Base-by-base conservation (phyloP, 352 stramenopile species). In the Phytophthora chlamydospora region DNA sequence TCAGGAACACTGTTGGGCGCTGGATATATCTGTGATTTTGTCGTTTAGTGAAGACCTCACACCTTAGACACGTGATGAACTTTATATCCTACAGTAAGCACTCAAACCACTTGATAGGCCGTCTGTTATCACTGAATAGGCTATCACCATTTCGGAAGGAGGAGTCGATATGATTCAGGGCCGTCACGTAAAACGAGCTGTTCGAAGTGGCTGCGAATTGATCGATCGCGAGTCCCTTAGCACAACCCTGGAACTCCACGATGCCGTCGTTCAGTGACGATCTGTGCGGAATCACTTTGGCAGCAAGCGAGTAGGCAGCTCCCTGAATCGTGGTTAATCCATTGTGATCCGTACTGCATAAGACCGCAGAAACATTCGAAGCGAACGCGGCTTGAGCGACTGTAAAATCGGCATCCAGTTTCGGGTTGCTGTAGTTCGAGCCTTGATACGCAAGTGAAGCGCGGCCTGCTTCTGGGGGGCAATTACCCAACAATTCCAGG, bases 81-180 rank as follows among this genome's bases (percentile, higher is more conserved):
- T 24, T 24, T 24, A 24, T 24, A 24, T 24, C 24, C 31, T 82
- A 85, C 34, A 90, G 50, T 11, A 83, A 41, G 43, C 82, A 91
- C 50, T 89, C 75, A 43, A 91, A 84, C 82, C 82, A 91, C 50
- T 88, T 89, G 19, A 85, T 35, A 0, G 82, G 82, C 55, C 84
- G 89, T 54, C 82, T 75, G 12, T 63, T 43, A 11, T 76, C 58
- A 38, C 72, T 63, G 34, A 84, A 79, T 31, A 84, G 51, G 2
- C 71, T 71, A 53, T 91, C 82, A 5, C 79, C 79, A 51, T 87
- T 74, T 41, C 68, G 75, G 64, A 89, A 87, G 8, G 75, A 68
- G 10, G 57, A 81, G 35, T 91, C 82, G 8, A 74, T 51, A 53
- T 91, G 79, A 55, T 89, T 91, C 9, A 91, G 61, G 40, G 65